phyloP scores from a whole-genome alignment of 371 early-diverging fungal genomes.

The Choanephora cucurbitarum region DNA sequence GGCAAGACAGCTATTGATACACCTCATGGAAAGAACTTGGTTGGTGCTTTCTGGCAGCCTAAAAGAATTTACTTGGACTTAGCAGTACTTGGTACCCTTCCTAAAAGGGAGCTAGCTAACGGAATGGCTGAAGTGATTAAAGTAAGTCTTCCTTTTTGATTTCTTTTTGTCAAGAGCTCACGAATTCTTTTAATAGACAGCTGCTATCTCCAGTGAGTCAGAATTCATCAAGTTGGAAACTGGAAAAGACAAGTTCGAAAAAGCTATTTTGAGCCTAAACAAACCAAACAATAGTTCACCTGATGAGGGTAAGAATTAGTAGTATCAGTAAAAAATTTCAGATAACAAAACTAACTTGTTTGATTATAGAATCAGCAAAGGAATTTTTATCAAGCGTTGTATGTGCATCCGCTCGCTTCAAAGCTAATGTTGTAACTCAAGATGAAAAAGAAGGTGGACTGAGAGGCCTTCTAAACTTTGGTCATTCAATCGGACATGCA shows the following conservation, averaged over 20 bases:
- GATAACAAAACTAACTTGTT: background rate
- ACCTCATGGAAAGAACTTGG: constrained; percentile 89
- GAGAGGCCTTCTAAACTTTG: constrained; percentile 92
- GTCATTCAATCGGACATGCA: constrained; percentile 94
- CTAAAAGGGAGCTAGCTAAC: constrained; percentile 87
- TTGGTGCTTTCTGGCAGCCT: constrained; percentile 97
- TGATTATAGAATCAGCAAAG: constrained; percentile 1
- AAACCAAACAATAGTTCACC: constrained; percentile 15
- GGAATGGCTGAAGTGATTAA: constrained; percentile 98
- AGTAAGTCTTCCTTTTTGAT: constrained; percentile 14
- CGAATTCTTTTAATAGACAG: too few relatives aligned
- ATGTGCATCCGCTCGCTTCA: constrained; percentile 81
- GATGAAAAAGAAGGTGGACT: constrained; percentile 93
- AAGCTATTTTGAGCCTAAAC: constrained; percentile 43
- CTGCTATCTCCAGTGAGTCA: constrained; percentile 81
- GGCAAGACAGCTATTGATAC: constrained; percentile 96
- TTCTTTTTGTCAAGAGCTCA: too few relatives aligned
- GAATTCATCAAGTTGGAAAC: constrained; percentile 85
- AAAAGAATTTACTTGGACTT: constrained; percentile 86
- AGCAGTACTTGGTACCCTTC: constrained; percentile 77
- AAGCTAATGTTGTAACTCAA: constrained; percentile 88
- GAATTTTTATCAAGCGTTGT: constrained; percentile 69
- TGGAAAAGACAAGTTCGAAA: constrained; percentile 64
- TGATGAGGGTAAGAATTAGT: background rate
- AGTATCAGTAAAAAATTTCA: background rate